Percentiles rank a stretch among this genome's conserved stretches.
These are phyloP conservation scores for Entomophthora muscae DNA, from an alignment of 371 early-diverging fungal genomes.

Conservation along the genomic window DNA sequence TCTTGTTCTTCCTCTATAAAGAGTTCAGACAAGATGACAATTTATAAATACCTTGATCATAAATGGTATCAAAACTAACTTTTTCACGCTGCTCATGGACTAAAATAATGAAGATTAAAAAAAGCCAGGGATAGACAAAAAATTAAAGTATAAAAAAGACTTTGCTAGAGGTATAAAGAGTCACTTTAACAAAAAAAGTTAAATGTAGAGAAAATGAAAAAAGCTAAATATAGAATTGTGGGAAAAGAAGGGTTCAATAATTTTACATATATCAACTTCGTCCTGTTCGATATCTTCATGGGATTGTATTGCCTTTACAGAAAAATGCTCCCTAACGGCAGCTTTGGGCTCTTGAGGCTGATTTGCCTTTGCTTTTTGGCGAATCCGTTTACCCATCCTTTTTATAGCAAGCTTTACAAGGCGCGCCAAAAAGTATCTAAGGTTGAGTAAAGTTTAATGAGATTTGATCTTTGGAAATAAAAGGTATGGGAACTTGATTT, in stretches of 20 bases:
- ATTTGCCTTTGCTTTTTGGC: not conserved
- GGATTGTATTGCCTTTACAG: conserved; percentile 40
- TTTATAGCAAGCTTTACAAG: no score
- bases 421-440: no score
- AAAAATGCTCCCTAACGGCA: conserved; percentile 8
- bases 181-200: no score
- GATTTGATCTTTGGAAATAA: no score
- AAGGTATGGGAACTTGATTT: no score
- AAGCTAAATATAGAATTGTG: no score
- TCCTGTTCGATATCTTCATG: conserved; percentile 68
- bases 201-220: no score
- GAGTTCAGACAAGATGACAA: not conserved
- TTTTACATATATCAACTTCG: conserved; percentile 59
- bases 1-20: conserved; percentile 13
- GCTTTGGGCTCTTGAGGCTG: not conserved
- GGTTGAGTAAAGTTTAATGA: no score
- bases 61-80: conserved; percentile 31
- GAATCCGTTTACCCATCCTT: not conserved
- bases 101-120: not conserved
- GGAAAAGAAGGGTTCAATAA: conserved; percentile 10
- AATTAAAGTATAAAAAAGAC: no score
- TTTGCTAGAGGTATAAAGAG: no score
- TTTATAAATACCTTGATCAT: conserved; percentile 18
- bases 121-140: no score
- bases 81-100: conserved; percentile 29